A percentile compares a stretch with the other conserved stretches of the same genome.
phyloP scores from a whole-genome alignment of 2,329 filamentous ascomycete species.

The Pseudofabraea citricarpa region DNA sequence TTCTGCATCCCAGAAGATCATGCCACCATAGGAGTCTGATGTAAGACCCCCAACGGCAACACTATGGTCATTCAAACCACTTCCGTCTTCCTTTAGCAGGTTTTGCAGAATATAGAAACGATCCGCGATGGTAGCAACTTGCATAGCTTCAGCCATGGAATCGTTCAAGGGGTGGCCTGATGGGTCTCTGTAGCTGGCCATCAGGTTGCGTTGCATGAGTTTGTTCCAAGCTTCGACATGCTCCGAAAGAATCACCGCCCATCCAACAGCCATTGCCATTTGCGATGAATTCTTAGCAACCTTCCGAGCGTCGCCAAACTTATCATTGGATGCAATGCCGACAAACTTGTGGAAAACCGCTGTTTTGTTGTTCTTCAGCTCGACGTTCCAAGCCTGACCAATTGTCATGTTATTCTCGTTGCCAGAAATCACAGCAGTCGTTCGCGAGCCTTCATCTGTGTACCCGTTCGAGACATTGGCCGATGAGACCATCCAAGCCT shows the following conservation, averaged over 20 bases:
- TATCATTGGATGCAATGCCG: constrained; percentile 58
- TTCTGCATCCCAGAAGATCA: constrained; percentile 30
- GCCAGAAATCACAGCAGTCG: constrained; percentile 28
- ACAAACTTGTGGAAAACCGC: constrained; percentile 56
- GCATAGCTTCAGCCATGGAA: constrained; percentile 22
- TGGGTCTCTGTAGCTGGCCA: constrained; percentile 48
- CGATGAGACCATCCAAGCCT: constrained; percentile 50
- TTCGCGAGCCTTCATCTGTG: constrained; percentile 28
- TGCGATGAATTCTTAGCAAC: constrained; percentile 38
- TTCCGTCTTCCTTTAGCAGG: constrained; percentile 36
- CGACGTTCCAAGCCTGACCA: constrained; percentile 48
- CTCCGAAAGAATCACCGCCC: constrained; percentile 3
- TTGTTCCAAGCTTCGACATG: constrained; percentile 11
- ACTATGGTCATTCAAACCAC: constrained; percentile 52
- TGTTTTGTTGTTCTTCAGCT: constrained; percentile 43
- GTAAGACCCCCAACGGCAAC: constrained; percentile 59
- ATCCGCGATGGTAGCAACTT: constrained; percentile 42
- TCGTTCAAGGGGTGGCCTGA: constrained; percentile 31
- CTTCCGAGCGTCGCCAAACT: constrained; percentile 46
- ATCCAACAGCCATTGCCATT: constrained; percentile 7
- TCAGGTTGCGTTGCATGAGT: constrained; percentile 24
- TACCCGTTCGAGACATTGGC: constrained; percentile 25
- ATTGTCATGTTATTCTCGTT: constrained; percentile 55
- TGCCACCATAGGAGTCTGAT: constrained; percentile 59
- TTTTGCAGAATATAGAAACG: constrained; percentile 45